These are phyloP conservation scores for Chiua sp. DNA, from an alignment of 1,284 basidiomycete genomes.

Conservation along the genomic window DNA sequence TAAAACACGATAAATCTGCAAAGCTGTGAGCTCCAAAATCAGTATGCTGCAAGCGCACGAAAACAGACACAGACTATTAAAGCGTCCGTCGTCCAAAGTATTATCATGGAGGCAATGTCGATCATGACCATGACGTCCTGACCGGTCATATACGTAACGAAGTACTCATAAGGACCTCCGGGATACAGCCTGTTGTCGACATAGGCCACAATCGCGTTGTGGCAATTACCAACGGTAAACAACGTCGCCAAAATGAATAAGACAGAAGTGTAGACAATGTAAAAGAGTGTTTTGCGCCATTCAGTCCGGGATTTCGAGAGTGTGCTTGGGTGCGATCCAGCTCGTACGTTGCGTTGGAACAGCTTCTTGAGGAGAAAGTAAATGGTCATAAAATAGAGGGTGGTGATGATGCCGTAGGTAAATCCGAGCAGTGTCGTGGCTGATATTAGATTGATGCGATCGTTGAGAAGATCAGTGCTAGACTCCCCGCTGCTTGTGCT, in stretches of 20 bases:
- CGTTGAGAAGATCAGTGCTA: slow-evolving; percentile 14
- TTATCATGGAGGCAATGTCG: slow-evolving; percentile 27
- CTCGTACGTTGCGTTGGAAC: slow-evolving; percentile 5
- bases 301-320: slow-evolving; percentile 1
- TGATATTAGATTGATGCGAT: slow-evolving; percentile 30
- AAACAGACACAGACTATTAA: slow-evolving; percentile 27
- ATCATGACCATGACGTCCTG: slow-evolving; percentile 33
- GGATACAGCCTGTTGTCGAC: slow-evolving; percentile 41
- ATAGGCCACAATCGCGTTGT: slow-evolving; percentile 33
- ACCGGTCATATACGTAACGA: slow-evolving; percentile 23
- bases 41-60: slow-evolving; percentile 1
- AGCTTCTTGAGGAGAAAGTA: slow-evolving; percentile 29
- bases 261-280: slow-evolving; percentile 32
- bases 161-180: slow-evolving; percentile 37
- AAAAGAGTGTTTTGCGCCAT: slow-evolving; percentile 29
- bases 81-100: slow-evolving; percentile 39
- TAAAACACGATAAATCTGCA: slow-evolving; percentile 34
- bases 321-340: slow-evolving; percentile 11
- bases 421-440: slow-evolving; percentile 32
- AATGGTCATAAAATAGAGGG: slow-evolving; percentile 27
- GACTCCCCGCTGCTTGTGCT: slow-evolving; percentile 7
- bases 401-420: slow-evolving; percentile 26
- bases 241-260: slow-evolving; percentile 38
- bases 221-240: slow-evolving; percentile 34
- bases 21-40: slow-evolving; percentile 19